A percentile compares a stretch with the other conserved stretches of the same genome.
These are phyloP conservation scores for Dothidotthia symphoricarpi DNA, from an alignment of 2,329 filamentous ascomycete species.

Conservation along the genomic window DNA sequence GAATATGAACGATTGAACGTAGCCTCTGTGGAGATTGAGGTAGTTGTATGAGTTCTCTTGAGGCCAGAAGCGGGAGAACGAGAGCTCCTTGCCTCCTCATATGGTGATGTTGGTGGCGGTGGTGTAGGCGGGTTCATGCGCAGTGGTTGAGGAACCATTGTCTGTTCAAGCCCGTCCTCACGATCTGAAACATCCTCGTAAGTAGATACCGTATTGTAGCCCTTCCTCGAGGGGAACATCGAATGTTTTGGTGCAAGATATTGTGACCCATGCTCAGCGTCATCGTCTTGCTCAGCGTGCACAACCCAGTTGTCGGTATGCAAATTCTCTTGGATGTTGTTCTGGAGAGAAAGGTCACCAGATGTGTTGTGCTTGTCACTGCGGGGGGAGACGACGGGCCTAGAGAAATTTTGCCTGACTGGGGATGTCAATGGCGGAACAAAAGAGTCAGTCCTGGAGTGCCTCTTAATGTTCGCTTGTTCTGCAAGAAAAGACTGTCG, in stretches of 20 bases:
- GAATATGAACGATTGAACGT: slow-evolving; percentile 33
- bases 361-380: slow-evolving; percentile 14
- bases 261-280: slow-evolving; percentile 12
- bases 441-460: slow-evolving; percentile 28
- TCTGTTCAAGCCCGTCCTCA: slow-evolving; percentile 22
- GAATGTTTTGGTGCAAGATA: slow-evolving; percentile 19
- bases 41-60: slow-evolving; percentile 25
- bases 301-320: slow-evolving; percentile 52
- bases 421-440: slow-evolving; percentile 16
- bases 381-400: slow-evolving; percentile 19
- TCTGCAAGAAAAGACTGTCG: slow-evolving; percentile 36
- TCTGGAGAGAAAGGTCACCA: slow-evolving; percentile 33
- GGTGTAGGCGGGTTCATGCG: slow-evolving; percentile 48
- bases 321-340: slow-evolving; percentile 34
- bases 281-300: slow-evolving; percentile 23
- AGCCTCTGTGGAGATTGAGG: slow-evolving; percentile 29
- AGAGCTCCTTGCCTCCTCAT: slow-evolving; percentile 16
- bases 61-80: slow-evolving; percentile 18
- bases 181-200: slow-evolving; percentile 32
- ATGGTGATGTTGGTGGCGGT: slow-evolving; percentile 31
- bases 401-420: slow-evolving; percentile 34
- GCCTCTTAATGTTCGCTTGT: slow-evolving; percentile 36
- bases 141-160: slow-evolving; percentile 44
- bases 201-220: slow-evolving; percentile 29
- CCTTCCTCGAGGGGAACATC: slow-evolving; percentile 26